Evolutionary conservation across 2,329 filamentous ascomycete genomes (phyloP), one percentile per base, ranked within the genome.

Genomic region (Helicocarpus griseus): DNA sequence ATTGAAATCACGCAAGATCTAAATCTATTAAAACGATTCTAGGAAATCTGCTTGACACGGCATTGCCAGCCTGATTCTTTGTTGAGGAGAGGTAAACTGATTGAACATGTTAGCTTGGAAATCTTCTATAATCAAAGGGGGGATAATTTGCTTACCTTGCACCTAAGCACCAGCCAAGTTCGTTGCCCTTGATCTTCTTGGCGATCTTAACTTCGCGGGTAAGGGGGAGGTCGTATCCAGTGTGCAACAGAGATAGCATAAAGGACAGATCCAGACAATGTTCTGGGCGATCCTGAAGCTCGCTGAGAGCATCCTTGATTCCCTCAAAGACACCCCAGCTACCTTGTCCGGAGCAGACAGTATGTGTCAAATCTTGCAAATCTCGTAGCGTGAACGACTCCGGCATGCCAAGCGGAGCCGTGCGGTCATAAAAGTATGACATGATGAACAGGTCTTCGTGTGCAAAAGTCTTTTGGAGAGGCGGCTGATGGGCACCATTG

Each of bases 131-230:
- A 6, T 26, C 28, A 28, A 49, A 26, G 17, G 11, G n/a, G 35
- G n/a, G n/a, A n/a, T n/a, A n/a, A n/a, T n/a, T 31, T 21, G 21
- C 84, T 74, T 76, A 93, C 88, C 89, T 95, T 58, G 93, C 93
- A 69, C 93, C 93, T 64, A 98, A 77, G 73, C 91, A 97, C 93
- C 93, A 98, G 36, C 93, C 93, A 62, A 98, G 73, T 74, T 98
- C 94, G 69, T 96, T 96, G 52, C 83, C 84, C 75, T 94, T 91
- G 65, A 98, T 95, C 79, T 96, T 95, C 86, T 98, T 98, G 54
- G 91, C 93, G 65, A 96, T 95, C 77, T 87, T 91, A 58, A 98
- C 89, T 71, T 98, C 93, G 36, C 94, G 81, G 60, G 95, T 88
- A 61, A 97, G 84, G 3, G 91, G 91, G 89, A 98, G 96, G 60